Percentiles rank a stretch among this genome's conserved stretches.
Evolutionary conservation across 2,329 filamentous ascomycete genomes (phyloP).

Genomic region (Aspergillus piperis): DNA sequence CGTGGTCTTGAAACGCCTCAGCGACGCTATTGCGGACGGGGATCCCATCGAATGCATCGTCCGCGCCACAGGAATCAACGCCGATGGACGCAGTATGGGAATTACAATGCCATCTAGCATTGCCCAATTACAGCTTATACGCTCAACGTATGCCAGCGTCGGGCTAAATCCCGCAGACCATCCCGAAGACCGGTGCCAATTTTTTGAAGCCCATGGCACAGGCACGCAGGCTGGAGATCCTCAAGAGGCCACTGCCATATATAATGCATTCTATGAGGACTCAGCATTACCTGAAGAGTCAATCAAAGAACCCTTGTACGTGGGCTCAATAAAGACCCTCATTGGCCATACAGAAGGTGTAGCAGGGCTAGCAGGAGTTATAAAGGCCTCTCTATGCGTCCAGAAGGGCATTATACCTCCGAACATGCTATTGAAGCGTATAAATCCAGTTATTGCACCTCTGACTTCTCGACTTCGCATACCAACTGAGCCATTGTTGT

Average conservation of each 20-base stretch:
- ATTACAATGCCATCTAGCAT: slow-evolving; percentile 38
- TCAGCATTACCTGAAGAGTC: slow-evolving; percentile 6
- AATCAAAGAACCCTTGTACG: slow-evolving; percentile 9
- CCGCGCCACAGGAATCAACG: slow-evolving; percentile 38
- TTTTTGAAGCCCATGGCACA: slow-evolving; percentile 51
- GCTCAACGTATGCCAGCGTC: slow-evolving; percentile 39
- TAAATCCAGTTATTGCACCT: slow-evolving; percentile 24
- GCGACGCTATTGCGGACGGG: slow-evolving; percentile 49
- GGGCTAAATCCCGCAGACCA: slow-evolving; percentile 36
- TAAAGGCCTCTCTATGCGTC: slow-evolving; percentile 28
- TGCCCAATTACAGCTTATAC: slow-evolving; percentile 46
- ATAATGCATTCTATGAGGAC: slow-evolving; percentile 21
- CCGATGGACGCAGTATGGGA: slow-evolving; percentile 39
- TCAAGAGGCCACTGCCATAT: slow-evolving; percentile 30
- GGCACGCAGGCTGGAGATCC: slow-evolving; percentile 40
- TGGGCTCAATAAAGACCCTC: slow-evolving; percentile 18
- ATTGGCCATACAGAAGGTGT: slow-evolving; percentile 18
- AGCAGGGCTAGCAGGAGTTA: slow-evolving; percentile 28
- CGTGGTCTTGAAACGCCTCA: slow-evolving; percentile 55
- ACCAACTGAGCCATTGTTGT: slow-evolving; percentile 22
- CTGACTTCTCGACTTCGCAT: slow-evolving; percentile 21
- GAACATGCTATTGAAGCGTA: slow-evolving; percentile 26
- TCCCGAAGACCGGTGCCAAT: slow-evolving; percentile 37
- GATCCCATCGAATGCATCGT: slow-evolving; percentile 48
- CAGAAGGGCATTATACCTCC: slow-evolving; percentile 26